Evolutionary conservation across 805 yeast species (phyloP).

Genomic region (Monosporozyma unispora): DNA sequence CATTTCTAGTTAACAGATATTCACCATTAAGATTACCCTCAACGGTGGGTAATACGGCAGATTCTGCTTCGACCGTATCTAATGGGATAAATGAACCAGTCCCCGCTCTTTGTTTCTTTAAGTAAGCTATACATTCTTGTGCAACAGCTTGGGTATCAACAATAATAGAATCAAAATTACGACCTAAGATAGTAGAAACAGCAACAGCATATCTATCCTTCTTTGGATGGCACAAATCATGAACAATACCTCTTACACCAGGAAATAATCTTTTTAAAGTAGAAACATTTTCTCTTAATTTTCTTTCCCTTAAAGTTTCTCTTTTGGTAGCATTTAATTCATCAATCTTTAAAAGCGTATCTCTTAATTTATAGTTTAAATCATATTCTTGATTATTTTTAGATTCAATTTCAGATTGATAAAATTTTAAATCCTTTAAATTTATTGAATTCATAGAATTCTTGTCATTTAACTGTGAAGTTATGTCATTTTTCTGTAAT

Average conservation of each 20-base stretch:
- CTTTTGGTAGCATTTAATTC: conserved; percentile 69
- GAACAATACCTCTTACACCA: conserved; percentile 74
- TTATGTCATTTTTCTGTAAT: conserved; percentile 24
- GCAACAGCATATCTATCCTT: conserved; percentile 67
- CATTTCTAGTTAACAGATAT: conserved; percentile 49
- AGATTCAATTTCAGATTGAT: conserved; percentile 34
- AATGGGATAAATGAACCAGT: conserved; percentile 82
- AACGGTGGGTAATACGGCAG: conserved; percentile 36
- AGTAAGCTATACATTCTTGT: conserved; percentile 62
- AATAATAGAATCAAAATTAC: conserved; percentile 69
- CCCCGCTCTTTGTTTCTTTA: conserved; percentile 82
- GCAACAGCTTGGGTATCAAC: conserved; percentile 69
- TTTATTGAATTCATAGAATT: conserved; percentile 21
- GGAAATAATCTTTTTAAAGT: conserved; percentile 67
- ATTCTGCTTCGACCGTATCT: conserved; percentile 61
- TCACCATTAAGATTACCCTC: conserved; percentile 12
- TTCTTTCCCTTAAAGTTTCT: conserved; percentile 62
- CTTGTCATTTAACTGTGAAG: conserved; percentile 33
- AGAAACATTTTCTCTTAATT: conserved; percentile 62
- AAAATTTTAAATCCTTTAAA: conserved; percentile 30
- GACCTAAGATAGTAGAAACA: conserved; percentile 68
- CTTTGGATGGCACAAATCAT: conserved; percentile 71
- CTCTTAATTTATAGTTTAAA: conserved; percentile 55
- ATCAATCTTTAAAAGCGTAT: conserved; percentile 50
- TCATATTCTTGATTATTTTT: conserved; percentile 43